These are phyloP conservation scores for Xylaria grammica DNA, from an alignment of 495 filamentous ascomycete genomes.

Conservation along the genomic window DNA sequence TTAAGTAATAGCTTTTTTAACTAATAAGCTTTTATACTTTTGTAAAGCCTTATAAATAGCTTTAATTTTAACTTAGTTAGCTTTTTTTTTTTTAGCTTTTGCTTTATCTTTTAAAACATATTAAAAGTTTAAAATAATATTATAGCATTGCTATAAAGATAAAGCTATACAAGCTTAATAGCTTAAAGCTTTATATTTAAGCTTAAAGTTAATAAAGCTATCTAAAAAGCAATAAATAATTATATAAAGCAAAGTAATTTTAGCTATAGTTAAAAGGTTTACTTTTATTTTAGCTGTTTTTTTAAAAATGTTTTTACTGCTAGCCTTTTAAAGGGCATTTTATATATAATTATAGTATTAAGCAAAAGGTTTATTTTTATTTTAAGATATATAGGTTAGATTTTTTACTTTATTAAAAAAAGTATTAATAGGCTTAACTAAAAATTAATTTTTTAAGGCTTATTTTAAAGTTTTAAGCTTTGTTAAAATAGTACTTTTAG, in stretches of 20 bases:
- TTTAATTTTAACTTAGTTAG: background rate
- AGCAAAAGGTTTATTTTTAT: background rate
- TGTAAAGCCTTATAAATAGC: background rate
- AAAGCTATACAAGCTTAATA: background rate
- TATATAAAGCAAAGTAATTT: background rate
- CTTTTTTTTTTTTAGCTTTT: background rate
- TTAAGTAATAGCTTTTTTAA: background rate
- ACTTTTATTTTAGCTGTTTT: background rate
- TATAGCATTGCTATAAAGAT: background rate
- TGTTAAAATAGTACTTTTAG: background rate
- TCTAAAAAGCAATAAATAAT: background rate
- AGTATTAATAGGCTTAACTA: background rate
- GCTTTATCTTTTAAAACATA: background rate
- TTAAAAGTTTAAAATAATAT: background rate
- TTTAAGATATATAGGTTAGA: background rate
- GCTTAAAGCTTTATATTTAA: background rate
- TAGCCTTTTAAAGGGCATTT: background rate
- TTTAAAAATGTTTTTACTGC: background rate
- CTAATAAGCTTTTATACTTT: background rate
- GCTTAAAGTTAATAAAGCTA: background rate
- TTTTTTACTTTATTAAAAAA: background rate
- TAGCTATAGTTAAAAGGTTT: background rate
- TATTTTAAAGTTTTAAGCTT: background rate
- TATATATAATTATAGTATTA: constrained; percentile 1
- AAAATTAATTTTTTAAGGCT: background rate